Percentiles rank a stretch among this genome's conserved stretches.
These are phyloP conservation scores for Globisporangium apiculatum DNA, from an alignment of 352 stramenopile genomes.

Conservation along the genomic window DNA sequence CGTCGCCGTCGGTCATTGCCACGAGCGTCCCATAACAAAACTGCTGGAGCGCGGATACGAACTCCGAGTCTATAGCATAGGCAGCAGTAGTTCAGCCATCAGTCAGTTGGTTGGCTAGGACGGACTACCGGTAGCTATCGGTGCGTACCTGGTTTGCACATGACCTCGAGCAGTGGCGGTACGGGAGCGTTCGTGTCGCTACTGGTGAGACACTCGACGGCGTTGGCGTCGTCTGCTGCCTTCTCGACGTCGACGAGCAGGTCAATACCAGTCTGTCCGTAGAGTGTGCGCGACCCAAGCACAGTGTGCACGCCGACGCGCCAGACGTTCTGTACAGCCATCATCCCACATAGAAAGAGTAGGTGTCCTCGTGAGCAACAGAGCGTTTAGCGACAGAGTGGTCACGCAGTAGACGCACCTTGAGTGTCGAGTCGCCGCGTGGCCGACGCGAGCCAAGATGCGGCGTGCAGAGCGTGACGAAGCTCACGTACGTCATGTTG, in stretches of 20 bases:
- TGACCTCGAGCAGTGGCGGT: constrained; percentile 44
- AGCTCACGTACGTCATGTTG: constrained; percentile 63
- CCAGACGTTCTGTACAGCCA: constrained; percentile 44
- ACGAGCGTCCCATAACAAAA: constrained; percentile 61
- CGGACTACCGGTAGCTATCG: no score
- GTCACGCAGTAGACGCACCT: constrained; percentile 22
- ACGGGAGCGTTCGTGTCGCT: neutral
- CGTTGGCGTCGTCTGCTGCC: constrained; percentile 2
- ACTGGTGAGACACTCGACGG: neutral
- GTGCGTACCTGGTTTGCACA: constrained; percentile 40
- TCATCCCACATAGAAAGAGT: neutral
- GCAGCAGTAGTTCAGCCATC: no score
- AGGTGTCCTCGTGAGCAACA: neutral
- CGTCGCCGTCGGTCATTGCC: constrained; percentile 69
- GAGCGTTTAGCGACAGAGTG: neutral
- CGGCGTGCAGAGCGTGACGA: constrained; percentile 74
- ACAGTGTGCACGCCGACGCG: constrained; percentile 69
- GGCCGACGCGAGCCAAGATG: constrained; percentile 69
- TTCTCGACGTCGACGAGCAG: constrained; percentile 44
- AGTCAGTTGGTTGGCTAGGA: no score
- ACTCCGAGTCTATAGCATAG: constrained; percentile 28
- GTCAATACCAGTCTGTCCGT: constrained; percentile 70
- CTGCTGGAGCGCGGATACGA: constrained; percentile 38
- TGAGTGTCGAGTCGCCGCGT: constrained; percentile 49
- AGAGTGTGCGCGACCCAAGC: constrained; percentile 49